Percentiles rank a stretch among this genome's conserved stretches.
Conservation (phyloP, 2,329 filamentous ascomycete genomes). For the Hortaea werneckii region DNA sequence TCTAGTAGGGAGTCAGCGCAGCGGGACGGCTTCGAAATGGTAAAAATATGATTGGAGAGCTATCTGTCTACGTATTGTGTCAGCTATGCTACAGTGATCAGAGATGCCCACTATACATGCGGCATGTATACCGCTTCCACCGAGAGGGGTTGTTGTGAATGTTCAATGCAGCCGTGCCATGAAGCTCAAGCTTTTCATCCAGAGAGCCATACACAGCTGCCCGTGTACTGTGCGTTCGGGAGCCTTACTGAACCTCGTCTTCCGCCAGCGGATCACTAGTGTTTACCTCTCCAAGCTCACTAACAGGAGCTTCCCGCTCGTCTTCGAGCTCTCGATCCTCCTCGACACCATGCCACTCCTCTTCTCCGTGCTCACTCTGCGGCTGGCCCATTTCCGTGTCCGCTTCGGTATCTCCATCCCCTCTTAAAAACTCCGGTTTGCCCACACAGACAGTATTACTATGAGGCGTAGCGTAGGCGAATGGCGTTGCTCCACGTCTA, state of each 20-base stretch:
- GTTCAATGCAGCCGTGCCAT: not conserved
- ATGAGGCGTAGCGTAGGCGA: constrained; percentile 66
- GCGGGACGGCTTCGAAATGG: no score
- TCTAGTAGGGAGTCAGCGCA: no score
- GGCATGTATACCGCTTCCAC: constrained; percentile 7
- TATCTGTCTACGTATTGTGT: constrained; percentile 5
- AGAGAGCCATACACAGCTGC: no score
- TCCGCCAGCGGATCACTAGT: not conserved
- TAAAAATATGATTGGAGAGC: constrained; percentile 12
- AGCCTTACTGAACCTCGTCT: not conserved
- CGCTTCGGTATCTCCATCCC: constrained; percentile 24
- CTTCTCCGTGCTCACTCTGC: constrained; percentile 13
- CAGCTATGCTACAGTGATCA: constrained; percentile 11
- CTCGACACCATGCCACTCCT: constrained; percentile 28
- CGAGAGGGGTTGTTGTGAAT: constrained; percentile 6
- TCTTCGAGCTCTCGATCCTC: constrained; percentile 14
- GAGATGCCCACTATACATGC: constrained; percentile 15
- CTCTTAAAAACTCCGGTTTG: constrained; percentile 23
- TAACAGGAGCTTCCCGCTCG: not conserved
- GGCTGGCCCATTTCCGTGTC: constrained; percentile 14
- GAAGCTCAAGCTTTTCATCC: not conserved
- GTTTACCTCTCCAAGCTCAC: not conserved
- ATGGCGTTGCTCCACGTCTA: constrained; percentile 42
- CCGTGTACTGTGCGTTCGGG: no score
- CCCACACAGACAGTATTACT: constrained; percentile 34